A percentile compares a stretch with the other conserved stretches of the same genome.
phyloP scores from a whole-genome alignment of 768 basidiomycete species.

The Amanita phalloides region DNA sequence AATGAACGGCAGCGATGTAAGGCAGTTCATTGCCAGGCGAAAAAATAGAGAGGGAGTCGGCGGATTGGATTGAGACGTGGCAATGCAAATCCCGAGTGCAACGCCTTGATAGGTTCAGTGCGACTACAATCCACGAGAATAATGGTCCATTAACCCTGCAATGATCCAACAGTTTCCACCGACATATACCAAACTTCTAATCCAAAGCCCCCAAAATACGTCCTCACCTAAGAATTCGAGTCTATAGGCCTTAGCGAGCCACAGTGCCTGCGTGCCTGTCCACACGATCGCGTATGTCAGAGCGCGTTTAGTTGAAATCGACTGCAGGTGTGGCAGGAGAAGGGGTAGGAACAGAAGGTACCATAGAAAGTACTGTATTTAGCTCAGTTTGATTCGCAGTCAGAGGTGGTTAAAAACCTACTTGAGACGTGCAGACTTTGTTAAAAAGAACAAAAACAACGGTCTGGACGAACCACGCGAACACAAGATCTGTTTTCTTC shows the following conservation, averaged over 20 bases:
- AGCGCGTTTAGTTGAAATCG: conserved; percentile 33
- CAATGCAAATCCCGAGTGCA: too few species aligned
- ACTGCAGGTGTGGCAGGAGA: conserved; percentile 51
- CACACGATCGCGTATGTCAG: conserved; percentile 44
- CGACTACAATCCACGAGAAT: not conserved
- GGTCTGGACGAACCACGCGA: conserved; percentile 91
- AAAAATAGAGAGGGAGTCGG: too few species aligned
- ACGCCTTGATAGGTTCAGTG: not conserved
- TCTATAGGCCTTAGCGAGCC: conserved; percentile 85
- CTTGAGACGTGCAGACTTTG: conserved; percentile 97
- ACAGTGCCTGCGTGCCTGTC: conserved; percentile 73
- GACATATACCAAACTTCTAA: conserved; percentile 65
- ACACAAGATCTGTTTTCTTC: conserved; percentile 48
- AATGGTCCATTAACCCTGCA: conserved; percentile 41
- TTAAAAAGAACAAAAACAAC: conserved; percentile 90
- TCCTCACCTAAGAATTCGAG: conserved; percentile 79
- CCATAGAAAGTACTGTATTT: conserved; percentile 88
- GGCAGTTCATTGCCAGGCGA: too few species aligned
- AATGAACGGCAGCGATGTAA: too few species aligned
- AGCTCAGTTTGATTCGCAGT: not conserved
- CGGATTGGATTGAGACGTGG: too few species aligned
- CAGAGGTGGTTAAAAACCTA: conserved; percentile 16
- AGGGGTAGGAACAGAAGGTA: conserved; percentile 84
- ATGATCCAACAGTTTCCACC: conserved; percentile 75
- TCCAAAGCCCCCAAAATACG: conserved; percentile 73